phyloP scores from a whole-genome alignment of 768 basidiomycete species.

The Boletellus sp. region DNA sequence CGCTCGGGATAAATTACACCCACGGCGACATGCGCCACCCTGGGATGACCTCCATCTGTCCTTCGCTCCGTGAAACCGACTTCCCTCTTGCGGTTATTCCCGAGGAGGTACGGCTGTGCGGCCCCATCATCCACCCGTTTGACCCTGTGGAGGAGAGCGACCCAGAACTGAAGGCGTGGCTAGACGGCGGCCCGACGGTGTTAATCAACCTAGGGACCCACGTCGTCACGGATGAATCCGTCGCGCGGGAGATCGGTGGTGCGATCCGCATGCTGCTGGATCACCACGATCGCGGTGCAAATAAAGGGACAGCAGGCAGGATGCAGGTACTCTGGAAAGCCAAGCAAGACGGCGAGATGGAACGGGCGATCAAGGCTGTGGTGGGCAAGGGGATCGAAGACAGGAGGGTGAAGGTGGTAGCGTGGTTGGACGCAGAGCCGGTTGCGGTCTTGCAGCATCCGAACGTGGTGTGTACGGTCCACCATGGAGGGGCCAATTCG shows the following conservation, averaged over 20 bases:
- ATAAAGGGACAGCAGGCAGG: neutral
- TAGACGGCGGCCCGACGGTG: constrained; percentile 10
- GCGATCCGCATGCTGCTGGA: constrained; percentile 8
- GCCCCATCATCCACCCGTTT: constrained; percentile 6
- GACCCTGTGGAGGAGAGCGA: constrained; percentile 7
- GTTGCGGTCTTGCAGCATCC: constrained; percentile 7
- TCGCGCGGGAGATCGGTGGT: neutral
- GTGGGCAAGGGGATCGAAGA: constrained; percentile 2
- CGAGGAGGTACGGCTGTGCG: constrained; percentile 4
- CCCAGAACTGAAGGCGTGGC: constrained; percentile 1
- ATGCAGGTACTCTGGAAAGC: constrained; percentile 13
- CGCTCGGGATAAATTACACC: neutral
- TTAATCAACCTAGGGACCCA: constrained; percentile 12
- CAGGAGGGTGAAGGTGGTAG: constrained; percentile 6
- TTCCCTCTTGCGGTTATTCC: constrained; percentile 4
- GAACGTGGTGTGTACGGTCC: constrained; percentile 1
- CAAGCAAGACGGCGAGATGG: neutral
- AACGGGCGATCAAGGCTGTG: neutral
- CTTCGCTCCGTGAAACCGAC: constrained; percentile 1
- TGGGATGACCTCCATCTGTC: constrained; percentile 3
- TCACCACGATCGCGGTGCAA: neutral
- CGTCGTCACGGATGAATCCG: neutral
- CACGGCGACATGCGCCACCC: neutral
- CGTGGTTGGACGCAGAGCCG: constrained; percentile 12
- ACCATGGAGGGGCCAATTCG: constrained; percentile 3